Percentiles rank a stretch among this genome's conserved stretches.
phyloP scores from a whole-genome alignment of 2,329 filamentous ascomycete genomes.

The Dothidotthia symphoricarpi region DNA sequence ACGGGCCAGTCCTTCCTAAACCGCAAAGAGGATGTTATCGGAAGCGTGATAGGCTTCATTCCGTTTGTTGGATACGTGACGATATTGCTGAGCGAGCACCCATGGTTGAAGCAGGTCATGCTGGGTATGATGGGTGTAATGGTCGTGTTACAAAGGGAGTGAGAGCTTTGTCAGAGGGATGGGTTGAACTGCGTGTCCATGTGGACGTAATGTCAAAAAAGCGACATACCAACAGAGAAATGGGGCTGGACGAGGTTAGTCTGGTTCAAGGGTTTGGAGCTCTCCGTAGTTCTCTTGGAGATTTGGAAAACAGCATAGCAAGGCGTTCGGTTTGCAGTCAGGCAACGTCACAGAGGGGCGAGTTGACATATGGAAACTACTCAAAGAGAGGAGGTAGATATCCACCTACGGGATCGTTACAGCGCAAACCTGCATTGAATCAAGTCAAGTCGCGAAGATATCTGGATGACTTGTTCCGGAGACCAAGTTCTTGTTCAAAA shows the following conservation, averaged over 20 bases:
- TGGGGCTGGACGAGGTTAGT: no score
- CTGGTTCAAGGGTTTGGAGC: no score
- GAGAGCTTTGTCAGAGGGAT: not conserved
- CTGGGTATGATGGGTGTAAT: constrained; percentile 91
- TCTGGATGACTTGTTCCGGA: no score
- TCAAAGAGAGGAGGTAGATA: no score
- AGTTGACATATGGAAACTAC: not conserved
- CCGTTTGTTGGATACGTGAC: constrained; percentile 97
- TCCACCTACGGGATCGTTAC: no score
- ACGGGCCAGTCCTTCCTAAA: constrained; percentile 81
- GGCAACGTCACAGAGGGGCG: constrained; percentile 1
- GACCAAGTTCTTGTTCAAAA: no score
- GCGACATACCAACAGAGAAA: no score
- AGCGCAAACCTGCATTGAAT: no score
- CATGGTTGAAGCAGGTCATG: constrained; percentile 95
- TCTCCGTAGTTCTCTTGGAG: no score
- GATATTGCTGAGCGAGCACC: constrained; percentile 90
- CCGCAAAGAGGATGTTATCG: constrained; percentile 81
- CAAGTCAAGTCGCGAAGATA: no score
- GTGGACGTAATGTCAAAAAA: no score
- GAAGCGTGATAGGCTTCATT: constrained; percentile 86
- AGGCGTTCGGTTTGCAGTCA: not conserved
- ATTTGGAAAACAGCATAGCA: no score
- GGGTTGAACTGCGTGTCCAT: not conserved
- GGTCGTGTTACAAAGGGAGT: constrained; percentile 90